Conservation (phyloP, 2,329 filamentous ascomycete genomes). For the Drechmeria coniospora region DNA sequence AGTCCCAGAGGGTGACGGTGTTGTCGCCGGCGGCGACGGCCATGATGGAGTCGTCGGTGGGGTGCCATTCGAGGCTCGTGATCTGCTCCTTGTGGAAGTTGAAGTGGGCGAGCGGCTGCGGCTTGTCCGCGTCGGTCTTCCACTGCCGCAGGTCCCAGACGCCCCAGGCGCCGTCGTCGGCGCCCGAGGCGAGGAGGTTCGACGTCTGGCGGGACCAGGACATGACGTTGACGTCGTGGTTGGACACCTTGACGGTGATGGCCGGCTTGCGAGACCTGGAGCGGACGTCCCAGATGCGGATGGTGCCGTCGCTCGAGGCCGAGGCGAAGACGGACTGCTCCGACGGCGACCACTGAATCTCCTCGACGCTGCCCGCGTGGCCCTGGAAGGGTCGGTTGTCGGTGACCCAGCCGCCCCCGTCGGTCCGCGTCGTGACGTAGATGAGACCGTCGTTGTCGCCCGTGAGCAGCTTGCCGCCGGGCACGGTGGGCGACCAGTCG, state of each 20-base stretch:
- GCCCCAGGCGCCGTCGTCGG: conserved; percentile 84
- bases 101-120: conserved; percentile 81
- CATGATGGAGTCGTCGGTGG: conserved; percentile 89
- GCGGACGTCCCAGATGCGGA: conserved; percentile 90
- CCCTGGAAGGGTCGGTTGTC: conserved; percentile 73
- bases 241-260: conserved; percentile 69
- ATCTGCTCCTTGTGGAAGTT: conserved; percentile 94
- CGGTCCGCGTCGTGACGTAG: conserved; percentile 71
- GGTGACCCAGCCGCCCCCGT: conserved; percentile 79
- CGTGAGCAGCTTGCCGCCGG: conserved; percentile 73
- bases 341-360: conserved; percentile 90
- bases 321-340: conserved; percentile 92
- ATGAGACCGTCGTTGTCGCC: conserved; percentile 86
- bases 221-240: conserved; percentile 87
- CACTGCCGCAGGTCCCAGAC: conserved; percentile 95
- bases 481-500: conserved; percentile 77
- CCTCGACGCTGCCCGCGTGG: conserved; percentile 76
- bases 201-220: conserved; percentile 83
- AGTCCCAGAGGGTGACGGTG: conserved; percentile 90
- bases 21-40: conserved; percentile 85
- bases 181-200: conserved; percentile 81
- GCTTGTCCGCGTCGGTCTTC: conserved; percentile 51
- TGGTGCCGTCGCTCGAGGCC: conserved; percentile 81
- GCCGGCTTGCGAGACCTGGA: conserved; percentile 83
- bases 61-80: conserved; percentile 93